Base-by-base conservation (phyloP, 2,329 filamentous ascomycete genomes). In the Aspergillus ustus region DNA sequence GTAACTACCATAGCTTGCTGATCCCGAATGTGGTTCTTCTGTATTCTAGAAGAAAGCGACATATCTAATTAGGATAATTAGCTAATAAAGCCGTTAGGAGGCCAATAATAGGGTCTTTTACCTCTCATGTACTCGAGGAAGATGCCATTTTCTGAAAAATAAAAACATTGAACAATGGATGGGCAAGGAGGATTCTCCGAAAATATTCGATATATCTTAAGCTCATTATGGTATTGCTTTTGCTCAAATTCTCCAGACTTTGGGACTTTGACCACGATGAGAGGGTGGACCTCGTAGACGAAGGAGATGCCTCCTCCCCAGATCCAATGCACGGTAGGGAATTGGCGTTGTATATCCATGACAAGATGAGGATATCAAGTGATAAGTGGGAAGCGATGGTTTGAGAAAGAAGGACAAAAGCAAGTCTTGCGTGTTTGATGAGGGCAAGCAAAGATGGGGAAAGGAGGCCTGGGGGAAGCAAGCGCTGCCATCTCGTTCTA, bases 111-210 rank as follows among this genome's bases (percentile, higher is more conserved):
- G 54, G 34, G 13, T 54, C n/a, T n/a, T 51, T 44, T 53, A 72
- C 66, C 70, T 71, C 67, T 68, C 67, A 71, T 69, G 17, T 72
- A 73, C 59, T 73, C 68, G 2, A 73, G 68, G 50, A 71, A 73
- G 46, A 73, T 69, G n/a, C 70, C 66, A 19, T 60, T 67, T 11
- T 53, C 40, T 11, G 66, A 48, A 48, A 55, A 65, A 56, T 54
- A 54, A 50, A 25, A 25, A n/a, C 63, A 72, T 48, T 68, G 64
- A n/a, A 74, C 63, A 1, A 74, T 45, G 40, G 55, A 73, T 1
- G 67, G 64, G n/a, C 67, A 73, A 13, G 63, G 65, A 3, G 60
- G 64, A 51, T 67, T 45, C 51, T 52, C 63, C 3, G 69, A 70
- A 20, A 72, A 66, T 2, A 65, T 62, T 19, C 60, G n/a, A 57